Evolutionary conservation across 495 filamentous ascomycete species (phyloP).

Genomic region (Penicillium pulvis): DNA sequence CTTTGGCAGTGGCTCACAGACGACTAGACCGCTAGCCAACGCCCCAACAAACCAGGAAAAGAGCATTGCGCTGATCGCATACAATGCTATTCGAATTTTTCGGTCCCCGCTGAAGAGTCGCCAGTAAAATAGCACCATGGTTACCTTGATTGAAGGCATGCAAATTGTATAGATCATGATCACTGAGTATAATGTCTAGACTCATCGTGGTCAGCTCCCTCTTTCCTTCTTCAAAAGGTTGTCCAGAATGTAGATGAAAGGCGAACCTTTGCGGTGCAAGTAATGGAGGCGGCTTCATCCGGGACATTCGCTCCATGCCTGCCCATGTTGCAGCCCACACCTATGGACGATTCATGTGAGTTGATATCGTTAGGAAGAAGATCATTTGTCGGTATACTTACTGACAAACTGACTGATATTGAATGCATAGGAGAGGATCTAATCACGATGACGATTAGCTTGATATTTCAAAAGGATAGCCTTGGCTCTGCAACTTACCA

Average conservation of each 20-base stretch:
- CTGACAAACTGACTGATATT: not conserved
- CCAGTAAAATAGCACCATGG: not conserved
- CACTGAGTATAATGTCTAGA: not conserved
- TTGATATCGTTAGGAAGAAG: not conserved
- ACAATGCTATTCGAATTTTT: not conserved
- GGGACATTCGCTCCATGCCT: not conserved
- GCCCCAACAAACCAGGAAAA: slow-evolving; percentile 12
- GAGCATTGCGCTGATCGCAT: not conserved
- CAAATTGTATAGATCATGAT: slow-evolving; percentile 1
- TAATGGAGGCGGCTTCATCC: not conserved
- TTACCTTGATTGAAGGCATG: not conserved
- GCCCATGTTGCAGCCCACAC: not conserved
- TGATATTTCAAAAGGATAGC: not conserved
- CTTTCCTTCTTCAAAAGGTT: not conserved
- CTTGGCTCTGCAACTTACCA: not conserved
- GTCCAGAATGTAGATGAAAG: not conserved
- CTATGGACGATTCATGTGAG: not conserved
- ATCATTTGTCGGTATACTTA: not conserved
- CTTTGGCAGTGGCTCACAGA: slow-evolving; percentile 17
- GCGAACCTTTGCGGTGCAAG: not conserved
- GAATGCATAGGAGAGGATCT: not conserved
- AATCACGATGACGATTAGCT: not conserved
- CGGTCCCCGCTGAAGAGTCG: not conserved
- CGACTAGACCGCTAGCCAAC: slow-evolving; percentile 17
- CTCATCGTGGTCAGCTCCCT: not conserved